phyloP scores from a whole-genome alignment of 73 alveolate genomes.

The Tetrahymena elliotti region DNA sequence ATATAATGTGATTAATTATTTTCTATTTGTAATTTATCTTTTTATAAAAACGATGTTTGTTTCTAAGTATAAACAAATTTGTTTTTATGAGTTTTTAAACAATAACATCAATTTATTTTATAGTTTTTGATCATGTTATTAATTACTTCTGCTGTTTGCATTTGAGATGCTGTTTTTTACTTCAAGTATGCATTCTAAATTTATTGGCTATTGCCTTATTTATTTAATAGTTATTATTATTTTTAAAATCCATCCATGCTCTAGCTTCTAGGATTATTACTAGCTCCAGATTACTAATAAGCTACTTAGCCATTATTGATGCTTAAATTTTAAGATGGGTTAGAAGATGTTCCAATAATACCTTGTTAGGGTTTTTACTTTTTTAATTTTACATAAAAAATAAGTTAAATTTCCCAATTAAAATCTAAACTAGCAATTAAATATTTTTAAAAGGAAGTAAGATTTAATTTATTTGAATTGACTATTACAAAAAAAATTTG shows the following conservation, averaged over 20 bases:
- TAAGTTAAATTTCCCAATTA: background rate
- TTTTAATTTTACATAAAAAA: background rate
- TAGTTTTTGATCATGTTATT: background rate
- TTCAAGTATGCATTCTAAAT: background rate
- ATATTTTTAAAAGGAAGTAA: background rate
- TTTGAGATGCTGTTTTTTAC: background rate
- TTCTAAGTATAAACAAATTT: background rate
- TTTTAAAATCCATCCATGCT: background rate
- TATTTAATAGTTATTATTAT: background rate
- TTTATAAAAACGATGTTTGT: background rate
- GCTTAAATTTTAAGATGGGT: background rate
- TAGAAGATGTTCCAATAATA: background rate
- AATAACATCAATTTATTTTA: background rate
- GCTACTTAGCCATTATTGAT: background rate
- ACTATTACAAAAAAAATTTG: background rate
- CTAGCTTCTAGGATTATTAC: background rate
- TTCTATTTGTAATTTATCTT: background rate
- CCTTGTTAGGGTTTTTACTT: background rate
- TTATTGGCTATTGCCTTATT: background rate
- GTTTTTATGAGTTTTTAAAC: background rate
- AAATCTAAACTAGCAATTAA: too few relatives aligned
- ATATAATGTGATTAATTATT: too few relatives aligned
- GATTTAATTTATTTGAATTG: too few relatives aligned
- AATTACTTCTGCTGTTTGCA: background rate
- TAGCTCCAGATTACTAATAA: background rate